Conservation (phyloP, 148 eudicot species). For the Nepenthes mirabilis region DNA sequence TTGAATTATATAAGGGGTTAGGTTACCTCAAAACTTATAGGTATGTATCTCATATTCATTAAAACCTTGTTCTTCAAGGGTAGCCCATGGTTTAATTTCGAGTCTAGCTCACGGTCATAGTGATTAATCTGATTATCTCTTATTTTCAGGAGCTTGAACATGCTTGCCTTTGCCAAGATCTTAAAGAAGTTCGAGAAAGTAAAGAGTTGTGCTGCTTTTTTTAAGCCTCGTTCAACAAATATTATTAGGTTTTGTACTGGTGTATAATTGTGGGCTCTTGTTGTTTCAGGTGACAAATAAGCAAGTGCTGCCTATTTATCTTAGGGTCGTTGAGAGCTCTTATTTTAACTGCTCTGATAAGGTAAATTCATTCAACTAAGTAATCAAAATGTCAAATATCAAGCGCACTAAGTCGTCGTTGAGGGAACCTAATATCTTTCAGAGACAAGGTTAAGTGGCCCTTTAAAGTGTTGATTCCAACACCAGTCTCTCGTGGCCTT, state of each 20-base stretch:
- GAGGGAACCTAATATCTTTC: conserved; percentile 15
- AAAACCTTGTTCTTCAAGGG: neutral
- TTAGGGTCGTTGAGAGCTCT: conserved; percentile 86
- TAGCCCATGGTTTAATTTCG: neutral
- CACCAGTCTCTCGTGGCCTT: conserved; percentile 5
- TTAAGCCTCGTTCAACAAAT: conserved; percentile 1
- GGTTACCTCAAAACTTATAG: conserved; percentile 80
- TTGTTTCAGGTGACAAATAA: conserved; percentile 71
- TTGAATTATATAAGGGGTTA: conserved; percentile 84
- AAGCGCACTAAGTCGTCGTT: conserved; percentile 9
- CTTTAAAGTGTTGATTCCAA: conserved; percentile 15
- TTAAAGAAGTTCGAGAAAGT: conserved; percentile 94
- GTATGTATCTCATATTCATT: conserved; percentile 14
- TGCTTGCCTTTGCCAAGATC: conserved; percentile 84
- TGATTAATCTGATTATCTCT: conserved; percentile 8
- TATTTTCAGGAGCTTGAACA: conserved; percentile 72
- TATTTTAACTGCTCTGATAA: conserved; percentile 84
- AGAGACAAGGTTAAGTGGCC: conserved; percentile 42
- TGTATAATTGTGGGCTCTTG: conserved; percentile 4
- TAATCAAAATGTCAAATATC: conserved; percentile 1
- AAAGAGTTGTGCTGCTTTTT: conserved; percentile 18
- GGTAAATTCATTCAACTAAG: conserved; percentile 45
- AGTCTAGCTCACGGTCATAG: conserved; percentile 7
- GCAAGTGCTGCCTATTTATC: conserved; percentile 70
- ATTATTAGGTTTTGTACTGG: conserved; percentile 3